Base-by-base conservation (phyloP, 345 rosid species). In the Eucalyptus albens region DNA sequence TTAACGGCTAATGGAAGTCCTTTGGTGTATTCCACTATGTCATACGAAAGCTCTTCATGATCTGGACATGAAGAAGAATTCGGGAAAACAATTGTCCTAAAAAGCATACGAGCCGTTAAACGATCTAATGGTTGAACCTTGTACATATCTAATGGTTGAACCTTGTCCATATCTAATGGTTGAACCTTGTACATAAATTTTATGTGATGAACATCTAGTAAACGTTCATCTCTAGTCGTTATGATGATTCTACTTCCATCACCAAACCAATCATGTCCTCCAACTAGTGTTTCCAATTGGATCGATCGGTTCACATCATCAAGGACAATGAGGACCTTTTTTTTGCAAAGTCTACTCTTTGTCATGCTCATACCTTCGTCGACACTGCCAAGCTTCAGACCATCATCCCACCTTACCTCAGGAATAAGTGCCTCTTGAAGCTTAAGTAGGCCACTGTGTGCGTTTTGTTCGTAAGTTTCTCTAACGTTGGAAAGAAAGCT, bases 231-330 rank as follows among this genome's bases (percentile, higher is more conserved):
- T 86, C 91, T 56, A 16, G 92, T 86, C 11, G 88, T 92, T 22
- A 92, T 47, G 42, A 92, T 87, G 14, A 91, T 80, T 87, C 89
- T 90, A 31, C 92, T 92, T 49, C 92, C 91, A 7, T 40, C 5
- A 87, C 90, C 92, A 88, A 90, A 92, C 89, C 86, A 88, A 50
- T 91, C 88, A 56, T 3, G 27, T 16, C 47, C 11, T 44, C 88
- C 89, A 12, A 40, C 89, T 22, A 90, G 85, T 24, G 50, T 59
- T 77, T 87, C 22, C 24, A 90, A 50, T 51, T 90, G 90, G 14
- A 53, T 40, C 80, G 1, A 22, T 5, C 12, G 49, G 82, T 90
- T 86, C 16, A 90, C 91, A 86, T 92, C 89, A 47, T 92, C 93
- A 44, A 92, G 37, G 40, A 92, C 89, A 13, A 92, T 6, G 15